These are phyloP conservation scores for Kodamaea suecica DNA, from an alignment of 1,139 yeast species.

Conservation along the genomic window DNA sequence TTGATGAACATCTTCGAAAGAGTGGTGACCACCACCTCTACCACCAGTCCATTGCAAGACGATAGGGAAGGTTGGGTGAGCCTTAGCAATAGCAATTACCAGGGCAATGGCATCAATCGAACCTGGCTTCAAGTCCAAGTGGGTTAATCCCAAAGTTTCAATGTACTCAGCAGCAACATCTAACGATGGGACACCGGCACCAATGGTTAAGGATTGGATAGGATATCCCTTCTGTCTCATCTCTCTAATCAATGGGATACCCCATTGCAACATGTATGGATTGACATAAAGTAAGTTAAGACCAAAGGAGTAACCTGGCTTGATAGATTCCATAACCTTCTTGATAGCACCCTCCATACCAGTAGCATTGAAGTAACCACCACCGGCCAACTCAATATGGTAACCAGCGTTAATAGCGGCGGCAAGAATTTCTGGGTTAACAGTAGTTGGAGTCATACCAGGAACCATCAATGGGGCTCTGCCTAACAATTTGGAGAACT, in stretches of 20 bases:
- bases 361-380: conserved; percentile 84
- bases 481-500: conserved; percentile 87
- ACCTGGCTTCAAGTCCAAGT: conserved; percentile 96
- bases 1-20: conserved; percentile 98
- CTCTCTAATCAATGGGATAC: conserved; percentile 88
- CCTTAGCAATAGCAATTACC: conserved; percentile 86
- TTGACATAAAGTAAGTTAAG: conserved; percentile 91
- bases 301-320: conserved; percentile 88
- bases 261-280: conserved; percentile 98
- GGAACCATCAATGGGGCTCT: conserved; percentile 97
- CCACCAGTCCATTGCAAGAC: conserved; percentile 99
- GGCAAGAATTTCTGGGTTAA: conserved; percentile 88
- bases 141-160: conserved; percentile 86
- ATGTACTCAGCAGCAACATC: conserved; percentile 98
- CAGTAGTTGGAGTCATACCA: conserved; percentile 99
- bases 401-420: conserved; percentile 95
- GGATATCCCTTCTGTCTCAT: conserved; percentile 93
- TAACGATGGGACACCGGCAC: conserved; percentile 99
- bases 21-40: conserved; percentile 99
- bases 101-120: conserved; percentile 89
- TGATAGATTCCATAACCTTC: conserved; percentile 58
- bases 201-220: conserved; percentile 91
- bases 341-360: conserved; percentile 75
- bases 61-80: conserved; percentile 94
- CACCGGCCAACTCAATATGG: conserved; percentile 97